Base-by-base conservation (phyloP, 1,284 basidiomycete species). In the Mycena sp. region DNA sequence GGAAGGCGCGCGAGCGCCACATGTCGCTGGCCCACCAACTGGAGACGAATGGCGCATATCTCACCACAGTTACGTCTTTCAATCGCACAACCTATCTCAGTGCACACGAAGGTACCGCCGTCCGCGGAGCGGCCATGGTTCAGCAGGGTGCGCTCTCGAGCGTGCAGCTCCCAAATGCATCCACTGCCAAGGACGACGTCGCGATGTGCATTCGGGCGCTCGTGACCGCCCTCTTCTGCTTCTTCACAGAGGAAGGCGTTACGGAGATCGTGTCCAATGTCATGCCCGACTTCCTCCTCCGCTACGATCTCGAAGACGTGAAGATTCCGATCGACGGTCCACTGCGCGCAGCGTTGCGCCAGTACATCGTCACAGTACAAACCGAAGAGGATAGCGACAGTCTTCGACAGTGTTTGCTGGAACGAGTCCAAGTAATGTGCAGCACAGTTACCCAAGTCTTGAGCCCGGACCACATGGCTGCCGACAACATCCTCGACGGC, bases 331-430 rank as follows among this genome's bases (percentile, higher is more conserved):
- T 48, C 45, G 26, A 48, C 26, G 45, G 45, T 48, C 26, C 45
- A 48, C 26, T 48, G 45, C 45, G 45, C 26, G 45, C 45, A 48
- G 45, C 45, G 45, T 48, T 48, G 26, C 45, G 26, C 45, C 45
- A 48, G 45, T 48, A 30, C 45, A 48, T 48, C 45, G 45, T 48
- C 45, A 48, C 45, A 48, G 45, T 48, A 48, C 45, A 48, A 30
- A 48, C 45, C 45, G 45, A 48, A 48, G 45, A 48, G 45, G 45
- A 48, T 48, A 48, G 45, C 45, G 45, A 48, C 45, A 48, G 45
- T 48, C 45, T 48, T 48, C 26, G 45, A 48, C 45, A 48, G 45
- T 4, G 45, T 48, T 48, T 48, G 45, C 45, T 48, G 45, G 45
- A 48, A 30, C 45, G 45, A 48, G 45, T 48, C 45, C 45, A 48